Base-by-base conservation (phyloP, 2,329 filamentous ascomycete species). In the Pleurostoma richardsiae region DNA sequence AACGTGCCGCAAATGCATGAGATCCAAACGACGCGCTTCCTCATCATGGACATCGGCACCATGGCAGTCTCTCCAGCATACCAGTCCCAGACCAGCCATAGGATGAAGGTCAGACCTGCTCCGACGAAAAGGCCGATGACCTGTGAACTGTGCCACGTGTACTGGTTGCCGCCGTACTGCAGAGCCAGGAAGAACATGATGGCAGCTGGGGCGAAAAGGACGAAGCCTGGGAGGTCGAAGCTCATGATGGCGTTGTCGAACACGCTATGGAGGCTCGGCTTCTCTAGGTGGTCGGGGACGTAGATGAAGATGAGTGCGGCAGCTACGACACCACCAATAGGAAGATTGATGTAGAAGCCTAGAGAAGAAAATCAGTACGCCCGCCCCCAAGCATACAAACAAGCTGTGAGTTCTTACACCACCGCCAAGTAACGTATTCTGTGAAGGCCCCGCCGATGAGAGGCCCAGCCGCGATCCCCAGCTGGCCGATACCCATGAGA, bases 311-410 rank as follows among this genome's bases (percentile, higher is more conserved):
- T 36, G 8, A 69, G 46, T 39, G 63, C 47, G 4, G 57, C 10
- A n/a, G 54, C 67, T 4, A 63, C 57, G 10, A 66, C 42, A 4
- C 53, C 67, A 10, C 66, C 67, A 31, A 70, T 43, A 3, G 70
- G 70, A 7, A 73, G 55, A 47, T 71, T 72, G 56, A 72, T 61
- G 48, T 65, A 72, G 53, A 68, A 70, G 42, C 65, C 65, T 61
- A 40, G 1, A 29, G 7, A 6, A 10, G 41, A 4, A 19, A 28
- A n/a, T 26, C 26, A 8, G 5, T 30, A 3, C 28, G 52, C 55
- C 48, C 44, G 5, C 5, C 11, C 10, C 4, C 19, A 19, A 19
- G 19, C 19, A 19, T 19, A 19, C 19, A 19, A 19, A 19, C 19
- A 19, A 19, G 19, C 10, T 30, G 40, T 5, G 33, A 36, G 10